Evolutionary conservation across 345 rosid species (phyloP), one percentile per base, ranked within the genome.

Genomic region (Arabidopsis suecica): DNA sequence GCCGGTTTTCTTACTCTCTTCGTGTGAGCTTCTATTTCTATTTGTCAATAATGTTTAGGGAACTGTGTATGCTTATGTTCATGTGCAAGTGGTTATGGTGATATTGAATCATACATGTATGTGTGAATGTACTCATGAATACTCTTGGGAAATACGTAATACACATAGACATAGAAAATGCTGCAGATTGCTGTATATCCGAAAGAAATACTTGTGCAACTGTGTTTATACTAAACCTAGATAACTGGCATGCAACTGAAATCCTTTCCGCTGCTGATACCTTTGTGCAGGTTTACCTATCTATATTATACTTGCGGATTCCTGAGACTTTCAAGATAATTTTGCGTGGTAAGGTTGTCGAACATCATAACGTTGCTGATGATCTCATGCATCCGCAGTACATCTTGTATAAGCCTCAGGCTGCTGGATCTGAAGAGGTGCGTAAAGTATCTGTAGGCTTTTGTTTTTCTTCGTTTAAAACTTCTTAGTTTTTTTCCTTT

Each of bases 321-420:
- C 97, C 97, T 36, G 79, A 79, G 65, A 83, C 80, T 77, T 95
- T 95, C 86, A 83, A 70, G 71, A 86, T 92, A 74, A 54, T 79
- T 47, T 77, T 92, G 89, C 87, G 99, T 23, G 97, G 97, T 23
- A 79, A 78, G 81, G 75, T 72, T 53, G 91, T 95, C 32, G 82
- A 87, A 84, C 97, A 84, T 73, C 97, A 85, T 74, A 95, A 92
- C 71, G 71, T 95, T 80, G 99, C 93, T 30, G 84, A 88, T 82
- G 96, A 95, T 81, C 97, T 95, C 70, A 92, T 80, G 83, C 82
- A 68, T 79, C 86, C 78, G 32, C 91, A 95, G 80, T 95, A 79
- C 80, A 92, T 95, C 71, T 74, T 92, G 83, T 95, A 95, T 71
- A 90, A 14, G 77, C 99, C 99, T 75, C 96, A 92, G 6, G 70